Evolutionary conservation across 495 filamentous ascomycete genomes (phyloP).

Genomic region (Patellaria atrata): DNA sequence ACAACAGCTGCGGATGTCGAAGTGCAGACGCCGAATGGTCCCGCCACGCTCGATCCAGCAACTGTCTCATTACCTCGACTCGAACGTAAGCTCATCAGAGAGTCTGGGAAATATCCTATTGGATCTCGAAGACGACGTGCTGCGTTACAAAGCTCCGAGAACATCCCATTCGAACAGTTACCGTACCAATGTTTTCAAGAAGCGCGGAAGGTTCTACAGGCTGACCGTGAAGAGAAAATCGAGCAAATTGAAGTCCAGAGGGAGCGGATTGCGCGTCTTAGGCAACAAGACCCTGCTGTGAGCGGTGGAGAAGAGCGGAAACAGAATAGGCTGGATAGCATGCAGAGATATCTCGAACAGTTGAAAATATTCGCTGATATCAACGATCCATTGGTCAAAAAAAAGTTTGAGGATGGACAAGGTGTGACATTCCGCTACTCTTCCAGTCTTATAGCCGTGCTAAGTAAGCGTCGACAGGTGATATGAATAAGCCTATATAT

Average conservation of each 20-base stretch:
- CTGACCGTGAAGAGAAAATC: slow-evolving; percentile 69
- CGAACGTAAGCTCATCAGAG: no score
- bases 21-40: no score
- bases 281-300: slow-evolving; percentile 42
- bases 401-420: slow-evolving; percentile 81
- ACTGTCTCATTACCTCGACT: no score
- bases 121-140: slow-evolving; percentile 76
- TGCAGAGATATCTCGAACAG: slow-evolving; percentile 59
- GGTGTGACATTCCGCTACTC: slow-evolving; percentile 38
- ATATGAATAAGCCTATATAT: slow-evolving; percentile 96
- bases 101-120: no score
- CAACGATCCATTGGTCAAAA: slow-evolving; percentile 91
- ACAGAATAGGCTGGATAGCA: slow-evolving; percentile 47
- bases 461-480: slow-evolving; percentile 37
- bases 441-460: not conserved
- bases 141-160: slow-evolving; percentile 42
- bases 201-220: slow-evolving; percentile 65
- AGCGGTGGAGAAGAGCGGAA: slow-evolving; percentile 42
- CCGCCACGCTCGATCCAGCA: no score
- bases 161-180: slow-evolving; percentile 79
- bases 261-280: slow-evolving; percentile 40
- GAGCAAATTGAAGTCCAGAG: slow-evolving; percentile 40
- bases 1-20: no score
- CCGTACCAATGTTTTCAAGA: slow-evolving; percentile 97
- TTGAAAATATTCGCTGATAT: slow-evolving; percentile 86